Base-by-base conservation (phyloP, 306 rosid species). In the Inga oerstediana region DNA sequence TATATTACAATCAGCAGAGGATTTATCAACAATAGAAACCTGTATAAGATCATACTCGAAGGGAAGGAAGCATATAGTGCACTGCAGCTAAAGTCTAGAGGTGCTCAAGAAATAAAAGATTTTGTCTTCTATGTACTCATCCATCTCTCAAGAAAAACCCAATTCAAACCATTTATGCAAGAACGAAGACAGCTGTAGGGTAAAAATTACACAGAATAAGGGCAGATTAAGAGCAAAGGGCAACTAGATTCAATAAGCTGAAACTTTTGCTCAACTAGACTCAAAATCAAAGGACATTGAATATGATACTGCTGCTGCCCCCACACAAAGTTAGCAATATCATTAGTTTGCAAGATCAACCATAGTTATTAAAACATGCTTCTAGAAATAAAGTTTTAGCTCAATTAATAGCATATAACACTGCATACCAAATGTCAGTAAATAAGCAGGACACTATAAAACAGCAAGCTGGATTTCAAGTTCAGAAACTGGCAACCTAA, bases 1-100 rank as follows among this genome's bases (percentile, higher is more conserved):
- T 49, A 45, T 83, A 88, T 30, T 46, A 43, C 74, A 24, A 54
- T 85, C 45, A 72, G 56, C 48, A 77, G n/a, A 58, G 24, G 14
- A 16, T 19, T 19, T 41, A 35, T n/a, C 44, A 48, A 48, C 7
- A 49, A 32, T 0, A 2, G 13, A 73, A 44, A 2, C 5, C 43
- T 74, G 62, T 43, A 4, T 69, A 37, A 70, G 27, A 74, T 32
- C 62, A 46, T 58, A 3, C 45, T 35, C 44, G 64, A 10, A 24
- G 14, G 7, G 24, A 76, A 64, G n/a, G 35, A 80, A 68, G 19
- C 52, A 41, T 22, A 51, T 74, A 30, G n/a, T 24, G 61, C 43
- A 58, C 15, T n/a, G 76, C 67, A 59, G 73, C 39, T 59, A 24
- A 61, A 43, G 45, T 15, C 62, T 74, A 8, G 4, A 49, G 7